Conservation (phyloP, 2,329 filamentous ascomycete species). For the Sarocladium oryzae region DNA sequence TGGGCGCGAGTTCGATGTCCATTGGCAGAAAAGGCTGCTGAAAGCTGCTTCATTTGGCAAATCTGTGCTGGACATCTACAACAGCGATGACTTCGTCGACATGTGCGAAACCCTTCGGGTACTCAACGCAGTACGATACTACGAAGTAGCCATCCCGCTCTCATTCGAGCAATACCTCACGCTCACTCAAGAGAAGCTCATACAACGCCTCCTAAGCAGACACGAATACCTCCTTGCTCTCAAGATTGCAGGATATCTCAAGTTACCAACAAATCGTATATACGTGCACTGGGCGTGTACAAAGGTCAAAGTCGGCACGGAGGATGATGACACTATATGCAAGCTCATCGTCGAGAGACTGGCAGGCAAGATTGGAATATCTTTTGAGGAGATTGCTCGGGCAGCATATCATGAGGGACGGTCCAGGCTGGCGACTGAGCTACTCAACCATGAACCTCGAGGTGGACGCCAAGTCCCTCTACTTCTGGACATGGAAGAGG, state of each 20-base stretch:
- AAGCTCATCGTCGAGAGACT: constrained; percentile 80
- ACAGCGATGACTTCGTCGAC: constrained; percentile 96
- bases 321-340: constrained; percentile 84
- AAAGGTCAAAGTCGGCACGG: constrained; percentile 79
- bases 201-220: constrained; percentile 77
- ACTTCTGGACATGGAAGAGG: constrained; percentile 90
- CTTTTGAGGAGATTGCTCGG: constrained; percentile 88
- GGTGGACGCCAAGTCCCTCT: constrained; percentile 95
- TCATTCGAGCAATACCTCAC: constrained; percentile 93
- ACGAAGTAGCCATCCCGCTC: constrained; percentile 81
- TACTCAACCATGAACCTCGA: constrained; percentile 88
- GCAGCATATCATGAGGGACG: constrained; percentile 93
- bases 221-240: constrained; percentile 89
- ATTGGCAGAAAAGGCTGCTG: constrained; percentile 94
- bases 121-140: constrained; percentile 85
- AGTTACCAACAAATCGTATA: constrained; percentile 78
- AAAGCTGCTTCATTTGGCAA: constrained; percentile 97
- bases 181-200: constrained; percentile 81
- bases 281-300: constrained; percentile 96
- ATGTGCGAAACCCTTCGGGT: constrained; percentile 94
- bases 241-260: constrained; percentile 79
- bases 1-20: constrained; percentile 80
- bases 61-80: constrained; percentile 93
- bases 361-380: constrained; percentile 83
- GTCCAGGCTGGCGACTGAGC: constrained; percentile 77